Evolutionary conservation across 139 green algal species (phyloP), one percentile per base, ranked within the genome.

Genomic region (Chlamydomonas sp.): DNA sequence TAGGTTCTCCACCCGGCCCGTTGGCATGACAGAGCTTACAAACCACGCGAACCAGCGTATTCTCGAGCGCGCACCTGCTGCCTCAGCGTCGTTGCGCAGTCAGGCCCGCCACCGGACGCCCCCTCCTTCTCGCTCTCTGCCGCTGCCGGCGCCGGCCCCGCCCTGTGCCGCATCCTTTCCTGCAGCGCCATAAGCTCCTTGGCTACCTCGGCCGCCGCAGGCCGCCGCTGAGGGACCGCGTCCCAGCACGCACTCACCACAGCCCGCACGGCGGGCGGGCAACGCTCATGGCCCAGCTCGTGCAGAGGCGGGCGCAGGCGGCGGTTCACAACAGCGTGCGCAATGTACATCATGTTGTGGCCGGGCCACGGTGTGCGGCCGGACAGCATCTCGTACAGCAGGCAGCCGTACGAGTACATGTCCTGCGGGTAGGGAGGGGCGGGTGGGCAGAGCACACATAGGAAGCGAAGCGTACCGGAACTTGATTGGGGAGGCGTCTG

Each of bases 331-430:
- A 85, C 64, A 15, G 49, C 67, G 12, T 15, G 18, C 1, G 80
- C 80, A 16, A 85, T 67, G 15, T 67, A 57, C 16, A 77, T 58
- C 1, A 85, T 49, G 18, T 61, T 7, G 1, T 59, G 18, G 2
- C 67, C 67, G 6, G 15, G 16, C 80, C 80, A 85, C 3, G 80
- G 80, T 2, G 17, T 49, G 57, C 18, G 4, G 2, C 80, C 80
- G 6, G 80, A 57, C 49, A 85, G 57, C 80, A 85, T 78, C 67
- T 85, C 80, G 57, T 57, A 85, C 57, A 85, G 66, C 1, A 85
- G 67, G 1, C 77, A 6, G 16, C 80, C 80, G 16, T 59, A 8
- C 0, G 80, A 57, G 58, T 78, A 85, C 2, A 85, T 85, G 67
- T 85, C 80, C 80, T 77, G 68, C 20, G 63, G 31, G 61, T 14